Evolutionary conservation across 176 grass and related monocot species (phyloP).

Genomic region (Aechmea fasciata): DNA sequence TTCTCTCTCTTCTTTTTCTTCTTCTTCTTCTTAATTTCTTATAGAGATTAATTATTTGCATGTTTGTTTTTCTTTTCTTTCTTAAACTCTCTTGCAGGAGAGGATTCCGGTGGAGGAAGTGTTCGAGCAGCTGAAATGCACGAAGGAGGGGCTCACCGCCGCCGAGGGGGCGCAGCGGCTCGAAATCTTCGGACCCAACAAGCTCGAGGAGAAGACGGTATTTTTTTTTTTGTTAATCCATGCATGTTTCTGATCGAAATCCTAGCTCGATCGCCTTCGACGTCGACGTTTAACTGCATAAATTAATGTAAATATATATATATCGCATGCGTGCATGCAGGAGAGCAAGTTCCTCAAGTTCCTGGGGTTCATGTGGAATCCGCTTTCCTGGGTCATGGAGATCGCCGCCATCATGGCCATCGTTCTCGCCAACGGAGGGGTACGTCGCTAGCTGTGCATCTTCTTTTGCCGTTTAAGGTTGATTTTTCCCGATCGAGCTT

Average conservation of each 20-base stretch:
- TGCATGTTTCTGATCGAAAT: too few species aligned
- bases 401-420: conserved; percentile 86
- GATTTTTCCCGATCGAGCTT: background rate
- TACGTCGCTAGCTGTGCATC: too few species aligned
- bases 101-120: conserved; percentile 73
- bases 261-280: too few species aligned
- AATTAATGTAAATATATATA: background rate
- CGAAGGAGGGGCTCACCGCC: conserved; percentile 35
- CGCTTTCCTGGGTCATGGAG: conserved; percentile 96
- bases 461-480: too few species aligned
- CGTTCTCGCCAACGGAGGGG: conserved; percentile 67
- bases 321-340: too few species aligned
- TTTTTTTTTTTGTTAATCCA: too few species aligned
- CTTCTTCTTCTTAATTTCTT: too few species aligned
- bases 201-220: conserved; percentile 81
- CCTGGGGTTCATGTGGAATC: conserved; percentile 96
- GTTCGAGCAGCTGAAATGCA: conserved; percentile 79
- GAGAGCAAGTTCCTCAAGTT: conserved; percentile 97
- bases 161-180: conserved; percentile 55
- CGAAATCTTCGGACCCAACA: conserved; percentile 77
- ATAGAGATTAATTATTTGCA: background rate
- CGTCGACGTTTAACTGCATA: too few species aligned
- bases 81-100: conserved; percentile 33
- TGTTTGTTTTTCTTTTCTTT: background rate
- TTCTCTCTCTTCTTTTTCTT: too few species aligned